Conservation (phyloP, 495 filamentous ascomycete genomes). For the Hypoxylon lenormandii region DNA sequence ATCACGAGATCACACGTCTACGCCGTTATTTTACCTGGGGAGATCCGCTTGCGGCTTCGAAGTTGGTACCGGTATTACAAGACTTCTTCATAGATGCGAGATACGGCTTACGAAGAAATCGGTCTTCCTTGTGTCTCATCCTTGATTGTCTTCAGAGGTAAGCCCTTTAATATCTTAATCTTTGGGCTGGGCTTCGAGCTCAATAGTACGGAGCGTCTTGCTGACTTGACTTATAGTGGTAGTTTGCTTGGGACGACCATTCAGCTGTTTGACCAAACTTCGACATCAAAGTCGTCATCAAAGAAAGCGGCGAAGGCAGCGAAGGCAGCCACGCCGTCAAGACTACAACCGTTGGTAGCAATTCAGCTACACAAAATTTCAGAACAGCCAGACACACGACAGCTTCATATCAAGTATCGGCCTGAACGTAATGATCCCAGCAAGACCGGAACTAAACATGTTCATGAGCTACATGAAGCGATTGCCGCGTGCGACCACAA, state of each 20-base stretch:
- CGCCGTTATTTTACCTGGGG: slow-evolving; percentile 31
- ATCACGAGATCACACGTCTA: slow-evolving; percentile 31
- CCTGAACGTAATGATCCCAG: slow-evolving; percentile 3
- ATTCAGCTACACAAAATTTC: slow-evolving; percentile 29
- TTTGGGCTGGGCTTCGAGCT: background rate
- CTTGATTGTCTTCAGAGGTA: slow-evolving; percentile 43
- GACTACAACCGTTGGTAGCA: slow-evolving; percentile 31
- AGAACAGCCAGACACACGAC: slow-evolving; percentile 17
- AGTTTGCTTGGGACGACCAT: slow-evolving; percentile 29
- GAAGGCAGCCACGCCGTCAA: slow-evolving; percentile 18
- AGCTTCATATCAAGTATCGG: slow-evolving; percentile 34
- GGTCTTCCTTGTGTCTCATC: slow-evolving; percentile 36
- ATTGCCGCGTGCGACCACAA: slow-evolving; percentile 23
- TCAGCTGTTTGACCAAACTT: slow-evolving; percentile 26
- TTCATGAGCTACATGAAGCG: slow-evolving; percentile 26
- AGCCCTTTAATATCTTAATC: background rate
- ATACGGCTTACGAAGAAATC: slow-evolving; percentile 29
- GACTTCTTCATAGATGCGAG: slow-evolving; percentile 39
- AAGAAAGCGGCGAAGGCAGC: background rate
- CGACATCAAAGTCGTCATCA: slow-evolving; percentile 2
- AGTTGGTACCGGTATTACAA: slow-evolving; percentile 28
- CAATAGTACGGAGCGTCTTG: background rate
- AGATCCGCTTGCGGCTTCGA: slow-evolving; percentile 37
- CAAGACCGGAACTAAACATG: slow-evolving; percentile 11
- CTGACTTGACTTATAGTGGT: slow-evolving; percentile 14